Evolutionary conservation across 2,329 filamentous ascomycete species (phyloP), one percentile per base, ranked within the genome.

Genomic region (Aspergillus ustus): DNA sequence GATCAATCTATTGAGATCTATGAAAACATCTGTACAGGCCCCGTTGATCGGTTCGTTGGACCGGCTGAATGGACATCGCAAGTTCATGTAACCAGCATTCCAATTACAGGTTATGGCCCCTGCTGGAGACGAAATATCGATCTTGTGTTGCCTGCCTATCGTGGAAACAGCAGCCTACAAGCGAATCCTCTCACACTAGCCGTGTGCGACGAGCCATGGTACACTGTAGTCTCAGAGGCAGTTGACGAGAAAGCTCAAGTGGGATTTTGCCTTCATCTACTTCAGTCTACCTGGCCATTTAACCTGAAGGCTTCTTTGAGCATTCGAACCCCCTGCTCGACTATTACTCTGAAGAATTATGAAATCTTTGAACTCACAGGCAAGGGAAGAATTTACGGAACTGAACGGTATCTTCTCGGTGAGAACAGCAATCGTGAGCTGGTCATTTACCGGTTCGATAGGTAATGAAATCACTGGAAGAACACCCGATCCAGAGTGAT

Each of bases 371-470:
- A 84, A 68, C 69, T 89, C 37, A 73, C 85, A 51, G 80, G 71
- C 1, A 84, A 81, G 67, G 86, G 84, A 1, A 79, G 79, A 62
- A 84, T 89, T 17, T 81, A 75, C 40, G 87, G 86, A 1, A 84
- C 87, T 63, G 87, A 89, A 72, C 74, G 84, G 58, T 89, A 86
- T 81, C 57, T 89, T n/a, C 72, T 89, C 11, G 87, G 87, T 0
- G 84, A 89, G 74, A 86, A 86, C 68, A 64, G 66, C 1, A 69
- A 77, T 8, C 79, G 83, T 34, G 78, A 81, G 62, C 71, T 89
- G 50, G 84, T 85, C 0, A 74, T 89, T 59, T 75, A 84, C 61
- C 72, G 81, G 58, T 89, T 89, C 63, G 74, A 77, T 66, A 69
- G 67, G 63, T 75, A 61, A 29, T 44, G n/a, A 40, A 44, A 54